Evolutionary conservation across 495 filamentous ascomycete species (phyloP).

Genomic region (Penicillium silybi): DNA sequence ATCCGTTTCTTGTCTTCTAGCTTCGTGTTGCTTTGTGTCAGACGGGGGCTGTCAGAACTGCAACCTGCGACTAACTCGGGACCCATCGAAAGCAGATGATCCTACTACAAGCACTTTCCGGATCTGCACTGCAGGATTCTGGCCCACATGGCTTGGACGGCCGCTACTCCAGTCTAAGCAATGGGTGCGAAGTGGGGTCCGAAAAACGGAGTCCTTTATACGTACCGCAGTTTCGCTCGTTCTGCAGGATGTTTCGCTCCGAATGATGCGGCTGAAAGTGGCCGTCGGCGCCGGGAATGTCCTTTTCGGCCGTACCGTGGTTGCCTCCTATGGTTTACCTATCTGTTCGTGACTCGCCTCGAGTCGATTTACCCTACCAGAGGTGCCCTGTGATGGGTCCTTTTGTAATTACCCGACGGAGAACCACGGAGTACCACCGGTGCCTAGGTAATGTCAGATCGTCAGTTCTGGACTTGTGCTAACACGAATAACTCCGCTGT

Average conservation of each 20-base stretch:
- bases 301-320: not conserved
- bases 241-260: conserved; percentile 1
- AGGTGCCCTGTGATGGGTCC: not conserved
- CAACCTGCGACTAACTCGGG: too few relatives aligned
- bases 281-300: not conserved
- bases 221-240: not conserved
- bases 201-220: conserved; percentile 6
- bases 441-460: not conserved
- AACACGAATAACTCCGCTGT: not conserved
- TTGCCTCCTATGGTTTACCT: not conserved
- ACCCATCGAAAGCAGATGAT: too few relatives aligned
- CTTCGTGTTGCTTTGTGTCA: too few relatives aligned
- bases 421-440: not conserved
- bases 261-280: conserved; percentile 6
- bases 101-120: too few relatives aligned
- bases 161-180: not conserved
- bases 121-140: not conserved
- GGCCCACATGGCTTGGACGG: not conserved
- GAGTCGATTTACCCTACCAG: not conserved
- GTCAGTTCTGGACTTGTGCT: not conserved
- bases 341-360: not conserved
- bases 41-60: too few relatives aligned
- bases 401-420: not conserved
- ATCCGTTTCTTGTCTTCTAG: not conserved
- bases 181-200: conserved; percentile 6